Conservation (phyloP, 805 yeast genomes). For the Cyberlindnera euphorbiiphila region DNA sequence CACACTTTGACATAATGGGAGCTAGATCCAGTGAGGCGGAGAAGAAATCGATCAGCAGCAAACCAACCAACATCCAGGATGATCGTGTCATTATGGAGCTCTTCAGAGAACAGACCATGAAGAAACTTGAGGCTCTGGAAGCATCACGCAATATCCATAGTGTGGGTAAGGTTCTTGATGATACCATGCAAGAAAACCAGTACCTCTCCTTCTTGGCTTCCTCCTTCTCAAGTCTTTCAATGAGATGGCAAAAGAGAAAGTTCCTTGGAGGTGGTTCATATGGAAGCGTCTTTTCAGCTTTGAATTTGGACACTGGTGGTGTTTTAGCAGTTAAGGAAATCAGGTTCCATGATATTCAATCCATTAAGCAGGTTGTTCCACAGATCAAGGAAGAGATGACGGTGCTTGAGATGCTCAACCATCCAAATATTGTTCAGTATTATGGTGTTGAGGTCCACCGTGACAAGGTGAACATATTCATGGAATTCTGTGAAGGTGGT, state of each 20-base stretch:
- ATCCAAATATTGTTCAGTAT: constrained; percentile 94
- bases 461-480: constrained; percentile 89
- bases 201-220: constrained; percentile 83
- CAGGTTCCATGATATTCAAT: constrained; percentile 80
- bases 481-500: constrained; percentile 98
- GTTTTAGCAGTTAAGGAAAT: constrained; percentile 97
- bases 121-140: constrained; percentile 63
- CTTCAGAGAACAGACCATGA: constrained; percentile 65
- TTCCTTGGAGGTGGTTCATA: constrained; percentile 94
- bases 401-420: constrained; percentile 88
- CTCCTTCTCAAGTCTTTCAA: constrained; percentile 81
- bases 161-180: constrained; percentile 88
- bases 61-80: constrained; percentile 44
- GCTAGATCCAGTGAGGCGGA: constrained; percentile 71
- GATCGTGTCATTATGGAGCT: constrained; percentile 52
- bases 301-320: constrained; percentile 91
- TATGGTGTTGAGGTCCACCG: constrained; percentile 97
- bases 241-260: constrained; percentile 96
- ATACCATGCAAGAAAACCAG: constrained; percentile 81
- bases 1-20: constrained; percentile 98
- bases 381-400: constrained; percentile 95
- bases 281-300: constrained; percentile 90
- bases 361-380: constrained; percentile 79
- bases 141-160: constrained; percentile 36
- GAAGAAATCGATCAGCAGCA: constrained; percentile 45